These are phyloP conservation scores for Hibiscus mutabilis DNA, from an alignment of 345 rosid genomes.

Conservation along the genomic window DNA sequence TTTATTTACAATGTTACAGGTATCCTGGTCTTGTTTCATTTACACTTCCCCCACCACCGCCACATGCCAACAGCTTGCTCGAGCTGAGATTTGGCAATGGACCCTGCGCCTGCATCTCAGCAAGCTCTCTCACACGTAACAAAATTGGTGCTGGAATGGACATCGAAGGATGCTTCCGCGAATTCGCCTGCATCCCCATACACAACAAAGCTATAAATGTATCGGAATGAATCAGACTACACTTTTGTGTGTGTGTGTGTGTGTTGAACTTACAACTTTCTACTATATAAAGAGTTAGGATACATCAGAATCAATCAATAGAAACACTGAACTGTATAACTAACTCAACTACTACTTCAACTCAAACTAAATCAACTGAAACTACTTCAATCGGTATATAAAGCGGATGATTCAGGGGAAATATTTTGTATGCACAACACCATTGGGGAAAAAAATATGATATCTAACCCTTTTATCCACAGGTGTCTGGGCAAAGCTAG, in stretches of 20 bases:
- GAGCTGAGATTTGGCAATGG: slow-evolving; percentile 33
- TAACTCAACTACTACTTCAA: too few species aligned
- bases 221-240: background rate
- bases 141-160: slow-evolving; percentile 67
- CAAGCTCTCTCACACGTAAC: slow-evolving; percentile 78
- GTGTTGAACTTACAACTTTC: too few species aligned
- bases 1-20: slow-evolving; percentile 41
- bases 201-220: background rate
- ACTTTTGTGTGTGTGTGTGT: background rate
- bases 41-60: slow-evolving; percentile 30
- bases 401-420: background rate
- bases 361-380: too few species aligned
- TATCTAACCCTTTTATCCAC: slow-evolving; percentile 54
- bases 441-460: background rate
- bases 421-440: background rate
- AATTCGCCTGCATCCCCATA: slow-evolving; percentile 36
- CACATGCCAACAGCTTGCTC: slow-evolving; percentile 33
- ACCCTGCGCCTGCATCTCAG: slow-evolving; percentile 59
- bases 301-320: too few species aligned
- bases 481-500: slow-evolving; percentile 65
- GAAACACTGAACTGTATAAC: too few species aligned
- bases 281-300: too few species aligned
- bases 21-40: slow-evolving; percentile 42
- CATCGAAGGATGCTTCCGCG: slow-evolving; percentile 69
- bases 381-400: too few species aligned